phyloP scores from a whole-genome alignment of 306 rosid species.

The Quercus alba region DNA sequence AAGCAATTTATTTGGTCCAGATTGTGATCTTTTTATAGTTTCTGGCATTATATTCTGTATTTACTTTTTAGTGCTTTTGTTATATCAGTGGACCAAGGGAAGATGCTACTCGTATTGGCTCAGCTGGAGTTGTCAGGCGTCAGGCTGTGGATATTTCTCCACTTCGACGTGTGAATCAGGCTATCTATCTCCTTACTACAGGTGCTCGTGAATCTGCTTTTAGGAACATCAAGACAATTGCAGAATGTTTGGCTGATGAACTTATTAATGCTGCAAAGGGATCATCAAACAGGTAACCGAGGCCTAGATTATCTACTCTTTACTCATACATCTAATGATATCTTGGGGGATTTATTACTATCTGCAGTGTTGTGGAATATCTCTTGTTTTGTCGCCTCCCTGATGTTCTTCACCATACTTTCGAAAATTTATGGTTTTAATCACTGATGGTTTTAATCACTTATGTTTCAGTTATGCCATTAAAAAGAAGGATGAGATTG shows the following conservation, averaged over 20 bases:
- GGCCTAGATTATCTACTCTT: neutral
- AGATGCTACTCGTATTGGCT: constrained; percentile 58
- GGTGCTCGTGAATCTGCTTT: constrained; percentile 57
- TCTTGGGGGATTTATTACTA: neutral
- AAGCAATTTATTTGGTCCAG: neutral
- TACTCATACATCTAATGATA: neutral
- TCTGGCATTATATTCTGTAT: neutral
- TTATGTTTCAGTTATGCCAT: constrained; percentile 40
- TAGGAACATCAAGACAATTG: constrained; percentile 48
- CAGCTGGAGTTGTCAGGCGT: constrained; percentile 58
- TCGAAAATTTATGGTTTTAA: neutral
- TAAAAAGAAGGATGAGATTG: constrained; percentile 56
- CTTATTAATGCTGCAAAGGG: constrained; percentile 59
- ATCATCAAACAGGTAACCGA: constrained; percentile 44
- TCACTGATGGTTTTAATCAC: neutral
- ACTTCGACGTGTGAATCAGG: constrained; percentile 49
- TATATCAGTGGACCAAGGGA: constrained; percentile 53
- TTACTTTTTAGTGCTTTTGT: neutral
- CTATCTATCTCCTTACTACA: constrained; percentile 49
- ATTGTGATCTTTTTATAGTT: neutral
- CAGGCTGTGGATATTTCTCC: constrained; percentile 61
- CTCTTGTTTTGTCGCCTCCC: neutral
- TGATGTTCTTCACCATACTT: neutral
- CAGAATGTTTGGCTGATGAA: constrained; percentile 54
- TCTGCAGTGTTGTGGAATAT: neutral